These are phyloP conservation scores for Kockiozyma suomiensis DNA, from an alignment of 805 yeast genomes.

Conservation along the genomic window DNA sequence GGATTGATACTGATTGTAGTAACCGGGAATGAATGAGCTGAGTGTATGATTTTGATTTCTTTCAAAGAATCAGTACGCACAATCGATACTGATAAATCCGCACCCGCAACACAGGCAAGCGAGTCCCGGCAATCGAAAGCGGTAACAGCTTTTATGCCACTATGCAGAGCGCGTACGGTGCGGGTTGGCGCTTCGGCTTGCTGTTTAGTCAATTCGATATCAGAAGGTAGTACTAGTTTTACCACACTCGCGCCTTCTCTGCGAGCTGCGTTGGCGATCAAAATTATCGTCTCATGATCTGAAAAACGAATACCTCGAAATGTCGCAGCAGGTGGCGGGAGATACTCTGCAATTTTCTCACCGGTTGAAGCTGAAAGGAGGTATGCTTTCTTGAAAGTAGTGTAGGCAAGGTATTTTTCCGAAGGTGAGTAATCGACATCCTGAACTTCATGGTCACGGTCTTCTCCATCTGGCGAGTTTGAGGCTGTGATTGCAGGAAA, in stretches of 20 bases:
- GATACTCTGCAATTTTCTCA: slow-evolving; percentile 32
- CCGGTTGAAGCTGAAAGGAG: slow-evolving; percentile 57
- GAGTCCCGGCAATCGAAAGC: slow-evolving; percentile 54
- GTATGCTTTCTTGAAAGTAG: slow-evolving; percentile 59
- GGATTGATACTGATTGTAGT: slow-evolving; percentile 73
- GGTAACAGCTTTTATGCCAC: slow-evolving; percentile 45
- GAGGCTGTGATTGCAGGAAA: slow-evolving; percentile 46
- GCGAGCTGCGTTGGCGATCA: slow-evolving; percentile 24
- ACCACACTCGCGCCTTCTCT: slow-evolving; percentile 27
- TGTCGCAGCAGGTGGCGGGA: slow-evolving; percentile 23
- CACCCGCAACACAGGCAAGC: slow-evolving; percentile 60
- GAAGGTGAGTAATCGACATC: slow-evolving; percentile 71
- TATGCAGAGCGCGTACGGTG: slow-evolving; percentile 16
- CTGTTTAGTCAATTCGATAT: slow-evolving; percentile 17
- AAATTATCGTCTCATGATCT: slow-evolving; percentile 8
- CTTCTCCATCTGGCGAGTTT: slow-evolving; percentile 56
- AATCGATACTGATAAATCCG: slow-evolving; percentile 68
- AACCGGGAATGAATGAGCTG: slow-evolving; percentile 77
- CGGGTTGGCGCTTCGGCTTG: slow-evolving; percentile 22
- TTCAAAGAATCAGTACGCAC: slow-evolving; percentile 56
- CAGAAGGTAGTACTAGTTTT: slow-evolving; percentile 22
- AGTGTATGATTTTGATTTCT: slow-evolving; percentile 53
- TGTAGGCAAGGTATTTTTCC: slow-evolving; percentile 64
- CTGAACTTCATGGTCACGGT: slow-evolving; percentile 44
- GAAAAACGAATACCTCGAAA: slow-evolving; percentile 28